Evolutionary conservation across 495 filamentous ascomycete species (phyloP).

Genomic region (Annulohypoxylon nitens): DNA sequence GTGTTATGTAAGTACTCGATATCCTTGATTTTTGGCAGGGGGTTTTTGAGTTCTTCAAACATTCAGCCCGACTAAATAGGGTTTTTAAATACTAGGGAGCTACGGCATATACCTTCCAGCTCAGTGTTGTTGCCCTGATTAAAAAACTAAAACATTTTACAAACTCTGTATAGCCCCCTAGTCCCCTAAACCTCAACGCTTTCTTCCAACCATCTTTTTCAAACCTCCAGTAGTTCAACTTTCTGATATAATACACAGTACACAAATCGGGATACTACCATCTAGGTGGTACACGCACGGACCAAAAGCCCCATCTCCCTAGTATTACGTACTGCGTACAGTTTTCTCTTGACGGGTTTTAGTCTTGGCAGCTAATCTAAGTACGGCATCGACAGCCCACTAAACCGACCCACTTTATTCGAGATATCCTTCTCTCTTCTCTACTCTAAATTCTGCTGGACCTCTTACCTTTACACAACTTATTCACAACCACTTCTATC

Average conservation of each 20-base stretch:
- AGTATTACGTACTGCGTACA: neutral
- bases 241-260: neutral
- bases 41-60: neutral
- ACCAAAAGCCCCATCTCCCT: neutral
- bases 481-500: constrained; percentile 17
- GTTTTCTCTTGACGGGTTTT: constrained; percentile 5
- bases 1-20: neutral
- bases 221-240: too few species aligned
- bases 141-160: too few species aligned
- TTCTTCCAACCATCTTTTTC: neutral
- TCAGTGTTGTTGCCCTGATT: neutral
- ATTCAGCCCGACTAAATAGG: neutral
- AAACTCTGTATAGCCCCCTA: too few species aligned
- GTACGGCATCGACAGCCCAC: constrained; percentile 14
- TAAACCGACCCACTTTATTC: constrained; percentile 25
- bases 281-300: neutral
- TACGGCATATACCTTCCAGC: neutral
- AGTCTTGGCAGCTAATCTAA: constrained; percentile 12
- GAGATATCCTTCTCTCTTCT: constrained; percentile 12
- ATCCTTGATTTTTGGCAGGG: neutral
- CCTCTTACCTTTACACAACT: constrained; percentile 25
- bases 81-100: neutral
- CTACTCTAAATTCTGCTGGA: constrained; percentile 28
- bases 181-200: neutral
- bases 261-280: constrained; percentile 6